Percentiles rank a stretch among this genome's conserved stretches.
These are phyloP conservation scores for Colletotrichum kahawae DNA, from an alignment of 2,329 filamentous ascomycete species.

Conservation along the genomic window DNA sequence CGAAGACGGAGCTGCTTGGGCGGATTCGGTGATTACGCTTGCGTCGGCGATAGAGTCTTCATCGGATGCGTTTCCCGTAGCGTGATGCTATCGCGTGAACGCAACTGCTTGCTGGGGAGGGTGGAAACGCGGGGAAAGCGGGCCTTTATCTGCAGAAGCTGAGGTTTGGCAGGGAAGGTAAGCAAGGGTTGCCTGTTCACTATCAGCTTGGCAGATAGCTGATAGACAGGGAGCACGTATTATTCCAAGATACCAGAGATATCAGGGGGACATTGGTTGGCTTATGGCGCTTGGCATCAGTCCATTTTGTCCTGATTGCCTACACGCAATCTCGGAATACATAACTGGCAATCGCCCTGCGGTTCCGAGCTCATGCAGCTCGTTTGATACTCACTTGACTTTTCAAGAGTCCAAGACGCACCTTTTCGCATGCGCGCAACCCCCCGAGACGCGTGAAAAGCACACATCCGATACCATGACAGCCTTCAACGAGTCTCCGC, in stretches of 20 bases:
- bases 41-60: neutral
- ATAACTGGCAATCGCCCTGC: neutral
- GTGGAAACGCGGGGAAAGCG: neutral
- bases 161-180: neutral
- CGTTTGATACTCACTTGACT: neutral
- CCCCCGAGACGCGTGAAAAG: neutral
- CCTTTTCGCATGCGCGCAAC: neutral
- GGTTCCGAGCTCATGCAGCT: neutral
- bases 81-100: neutral
- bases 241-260: neutral
- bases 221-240: neutral
- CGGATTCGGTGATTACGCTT: neutral
- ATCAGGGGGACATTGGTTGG: neutral
- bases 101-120: neutral
- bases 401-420: neutral
- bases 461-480: neutral
- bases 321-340: neutral
- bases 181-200: neutral
- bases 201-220: neutral
- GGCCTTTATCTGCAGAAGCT: neutral
- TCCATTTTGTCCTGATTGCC: neutral
- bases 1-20: neutral
- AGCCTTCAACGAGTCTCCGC: neutral
- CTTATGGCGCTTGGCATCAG: neutral
- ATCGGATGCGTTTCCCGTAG: neutral